Conservation (phyloP, 176 grass and related monocot genomes). For the Melocanna baccifera region DNA sequence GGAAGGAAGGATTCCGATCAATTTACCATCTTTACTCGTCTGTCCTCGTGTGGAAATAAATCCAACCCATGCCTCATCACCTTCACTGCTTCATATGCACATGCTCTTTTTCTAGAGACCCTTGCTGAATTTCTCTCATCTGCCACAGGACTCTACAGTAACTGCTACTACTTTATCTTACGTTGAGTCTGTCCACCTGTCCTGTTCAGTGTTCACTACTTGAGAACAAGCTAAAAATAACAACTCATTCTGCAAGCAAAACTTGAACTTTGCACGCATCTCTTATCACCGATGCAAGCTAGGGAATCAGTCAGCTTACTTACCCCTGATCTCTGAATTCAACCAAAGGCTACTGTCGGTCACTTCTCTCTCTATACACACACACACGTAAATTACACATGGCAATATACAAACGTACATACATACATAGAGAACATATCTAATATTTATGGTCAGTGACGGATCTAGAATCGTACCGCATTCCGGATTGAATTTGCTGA, state of each 20-base stretch:
- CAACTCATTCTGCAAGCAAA: too few relatives aligned
- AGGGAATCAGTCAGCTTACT: neutral
- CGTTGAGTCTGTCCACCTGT: neutral
- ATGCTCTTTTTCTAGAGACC: neutral
- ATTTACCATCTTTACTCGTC: neutral
- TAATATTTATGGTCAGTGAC: too few relatives aligned
- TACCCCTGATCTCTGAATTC: neutral
- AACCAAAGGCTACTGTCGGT: neutral
- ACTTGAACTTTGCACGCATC: neutral
- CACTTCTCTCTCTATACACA: neutral
- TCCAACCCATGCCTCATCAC: neutral
- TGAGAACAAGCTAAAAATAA: neutral
- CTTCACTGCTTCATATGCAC: neutral
- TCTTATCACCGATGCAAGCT: neutral
- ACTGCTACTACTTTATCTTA: neutral
- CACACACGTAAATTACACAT: too few relatives aligned
- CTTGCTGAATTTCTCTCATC: neutral
- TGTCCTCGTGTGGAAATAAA: neutral
- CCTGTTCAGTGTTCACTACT: neutral
- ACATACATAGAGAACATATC: too few relatives aligned
- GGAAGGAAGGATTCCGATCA: too few relatives aligned
- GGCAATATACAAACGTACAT: too few relatives aligned
- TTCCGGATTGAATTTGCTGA: too few relatives aligned
- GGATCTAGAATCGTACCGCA: too few relatives aligned
- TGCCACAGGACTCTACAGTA: neutral